Evolutionary conservation across 1,284 basidiomycete species (phyloP), one percentile per base, ranked within the genome.

Genomic region (Ganoderma multipileum): DNA sequence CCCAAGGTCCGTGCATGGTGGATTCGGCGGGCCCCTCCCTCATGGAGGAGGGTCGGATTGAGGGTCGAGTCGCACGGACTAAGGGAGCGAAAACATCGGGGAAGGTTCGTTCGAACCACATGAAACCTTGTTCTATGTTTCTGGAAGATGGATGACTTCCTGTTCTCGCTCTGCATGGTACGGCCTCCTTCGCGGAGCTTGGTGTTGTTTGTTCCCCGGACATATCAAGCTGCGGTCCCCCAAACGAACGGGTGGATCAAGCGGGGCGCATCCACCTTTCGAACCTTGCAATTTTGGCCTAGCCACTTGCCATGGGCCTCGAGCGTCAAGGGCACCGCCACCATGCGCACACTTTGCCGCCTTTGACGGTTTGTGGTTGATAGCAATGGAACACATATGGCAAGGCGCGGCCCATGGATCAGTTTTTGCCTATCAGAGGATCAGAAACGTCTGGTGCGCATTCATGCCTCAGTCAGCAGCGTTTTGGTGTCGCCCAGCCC

Each of bases 21-120:
- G 55, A 7, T 38, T 38, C 33, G 20, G 33, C 12, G 33, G 33
- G 2, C 55, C 8, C 28, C 33, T 8, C 28, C 28, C 16, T 28
- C 26, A 55, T 23, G 28, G 30, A 12, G 52, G 18, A 7, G 52
- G 12, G 9, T 14, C 38, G 38, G 38, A 11, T 11, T 14, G 47
- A 11, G 44, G 44, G 23, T 26, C 9, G 47, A 55, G 52, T 30
- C 38, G 38, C 38, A 30, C 52, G 28, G 52, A 55, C 52, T 33
- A 55, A 55, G 14, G 16, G 28, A 11, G 30, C 52, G 52, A 55
- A 55, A 55, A 55, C 52, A 33, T 55, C 52, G 52, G 52, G 52
- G 28, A 33, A 18, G 52, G 18, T 55, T 33, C 52, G 20, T 55
- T 55, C 20, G 26, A 55, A 55, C 30, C 52, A 55, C 28, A 4